A percentile compares a stretch with the other conserved stretches of the same genome.
Evolutionary conservation across 768 basidiomycete species (phyloP).

Genomic region (Mycena amicta): DNA sequence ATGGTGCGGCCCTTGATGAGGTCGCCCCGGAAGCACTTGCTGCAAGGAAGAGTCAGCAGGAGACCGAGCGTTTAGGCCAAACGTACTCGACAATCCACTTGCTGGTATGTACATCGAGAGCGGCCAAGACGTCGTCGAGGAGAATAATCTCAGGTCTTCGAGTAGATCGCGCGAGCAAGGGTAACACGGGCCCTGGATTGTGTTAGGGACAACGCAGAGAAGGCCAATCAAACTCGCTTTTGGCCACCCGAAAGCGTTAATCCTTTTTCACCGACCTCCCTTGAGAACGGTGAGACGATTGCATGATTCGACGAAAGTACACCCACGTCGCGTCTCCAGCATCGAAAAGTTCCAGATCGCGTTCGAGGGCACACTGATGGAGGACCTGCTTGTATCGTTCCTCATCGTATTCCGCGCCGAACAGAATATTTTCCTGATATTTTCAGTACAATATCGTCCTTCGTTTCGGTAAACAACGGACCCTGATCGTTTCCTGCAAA

Average conservation of each 20-base stretch:
- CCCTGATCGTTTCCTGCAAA: conserved; percentile 61
- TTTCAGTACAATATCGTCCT: no score
- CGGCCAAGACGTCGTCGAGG: conserved; percentile 48
- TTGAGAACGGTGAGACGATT: background rate
- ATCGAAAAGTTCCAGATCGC: conserved; percentile 70
- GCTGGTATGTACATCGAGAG: conserved; percentile 48
- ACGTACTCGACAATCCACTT: conserved; percentile 49
- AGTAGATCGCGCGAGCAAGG: conserved; percentile 48
- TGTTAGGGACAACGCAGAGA: conserved; percentile 27
- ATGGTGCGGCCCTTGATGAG: conserved; percentile 47
- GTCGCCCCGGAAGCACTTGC: conserved; percentile 47
- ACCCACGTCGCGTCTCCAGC: conserved; percentile 72
- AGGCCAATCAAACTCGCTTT: conserved; percentile 22
- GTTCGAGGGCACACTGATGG: conserved; percentile 71
- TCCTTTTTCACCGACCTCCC: conserved; percentile 59
- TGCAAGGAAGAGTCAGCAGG: background rate
- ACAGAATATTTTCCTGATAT: conserved; percentile 74
- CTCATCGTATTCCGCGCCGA: conserved; percentile 77
- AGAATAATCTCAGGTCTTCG: conserved; percentile 42
- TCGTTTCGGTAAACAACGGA: conserved; percentile 26
- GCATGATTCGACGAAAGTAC: background rate
- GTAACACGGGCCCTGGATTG: conserved; percentile 42
- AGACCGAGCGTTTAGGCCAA: background rate
- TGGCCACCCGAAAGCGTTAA: conserved; percentile 47
- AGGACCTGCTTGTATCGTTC: conserved; percentile 76